Base-by-base conservation (phyloP, 805 yeast genomes). In the Martiniozyma abietophila region DNA sequence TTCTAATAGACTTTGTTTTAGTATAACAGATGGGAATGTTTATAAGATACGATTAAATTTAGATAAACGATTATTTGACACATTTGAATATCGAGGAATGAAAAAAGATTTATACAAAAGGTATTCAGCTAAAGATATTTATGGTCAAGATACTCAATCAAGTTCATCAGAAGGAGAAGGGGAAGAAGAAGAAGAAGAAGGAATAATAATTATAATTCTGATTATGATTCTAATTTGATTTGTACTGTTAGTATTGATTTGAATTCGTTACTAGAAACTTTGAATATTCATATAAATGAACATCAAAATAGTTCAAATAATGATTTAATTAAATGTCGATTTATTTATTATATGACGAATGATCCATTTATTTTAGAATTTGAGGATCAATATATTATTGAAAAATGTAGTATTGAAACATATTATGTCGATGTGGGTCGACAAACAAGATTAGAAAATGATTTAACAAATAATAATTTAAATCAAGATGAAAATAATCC, bases 341-440 rank as follows among this genome's bases (percentile, higher is more conserved):
- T 76, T 36, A 62, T 68, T 15, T 71, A 68, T 45, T 53, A 61
- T 29, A 71, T 72, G 0, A 49, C 57, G 6, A 78, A 77, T 1
- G 48, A 63, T 8, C 79, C 78, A 0, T 73, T 79, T 44, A 60
- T 69, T 0, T 40, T 78, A 15, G 64, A 69, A 4, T 76, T 74
- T 52, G 60, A 53, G 32, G 76, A 73, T 44, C 78, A 73, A 33
- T 49, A 56, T 1, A 56, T 68, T 39, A 63, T 76, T 38, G 81
- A 78, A 42, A 54, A 66, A 26, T 77, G 80, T 40, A 77, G 73
- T 41, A 61, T 78, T 32, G 53, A 65, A 1, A 74, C 81, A 0
- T 64, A 59, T 36, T 52, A 38, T 27, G 22, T 46, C 19, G 56
- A 53, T 19, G 21, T 35, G 17, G 20, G 15, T 4, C n/a, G 14